Evolutionary conservation across 2,329 filamentous ascomycete genomes (phyloP).

Genomic region (Dothideomycetes sp.): DNA sequence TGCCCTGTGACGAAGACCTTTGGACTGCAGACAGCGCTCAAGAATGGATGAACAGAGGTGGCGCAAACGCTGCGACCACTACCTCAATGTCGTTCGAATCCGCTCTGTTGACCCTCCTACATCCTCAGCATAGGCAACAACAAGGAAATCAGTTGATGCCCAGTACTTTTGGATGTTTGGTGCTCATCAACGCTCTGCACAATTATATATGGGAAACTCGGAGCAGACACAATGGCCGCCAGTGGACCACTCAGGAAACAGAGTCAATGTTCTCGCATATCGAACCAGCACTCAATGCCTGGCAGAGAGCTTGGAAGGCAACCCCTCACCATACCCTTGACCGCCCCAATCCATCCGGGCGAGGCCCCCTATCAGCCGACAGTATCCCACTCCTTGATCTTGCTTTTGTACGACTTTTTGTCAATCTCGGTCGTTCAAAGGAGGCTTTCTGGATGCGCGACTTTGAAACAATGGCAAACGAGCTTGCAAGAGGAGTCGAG

Average conservation of each 20-base stretch:
- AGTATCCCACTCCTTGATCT: conserved; percentile 84
- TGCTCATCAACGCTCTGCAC: conserved; percentile 88
- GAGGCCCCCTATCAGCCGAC: conserved; percentile 76
- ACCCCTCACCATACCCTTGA: conserved; percentile 78
- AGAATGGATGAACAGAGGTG: conserved; percentile 70
- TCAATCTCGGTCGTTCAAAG: conserved; percentile 84
- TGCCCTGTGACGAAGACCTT: conserved; percentile 88
- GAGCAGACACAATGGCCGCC: conserved; percentile 74
- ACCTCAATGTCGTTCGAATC: conserved; percentile 70
- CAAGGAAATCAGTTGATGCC: conserved; percentile 68
- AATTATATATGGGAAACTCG: conserved; percentile 98
- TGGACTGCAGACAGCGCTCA: conserved; percentile 75
- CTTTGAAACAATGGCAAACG: conserved; percentile 83
- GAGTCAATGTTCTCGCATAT: conserved; percentile 95
- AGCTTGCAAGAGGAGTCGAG: conserved; percentile 68
- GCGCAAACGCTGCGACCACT: conserved; percentile 55
- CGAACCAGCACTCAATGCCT: conserved; percentile 84
- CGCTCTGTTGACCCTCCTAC: conserved; percentile 69
- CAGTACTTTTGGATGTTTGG: conserved; percentile 83
- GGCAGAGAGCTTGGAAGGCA: conserved; percentile 84
- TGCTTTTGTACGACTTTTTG: conserved; percentile 83
- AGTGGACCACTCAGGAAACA: conserved; percentile 86
- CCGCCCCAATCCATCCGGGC: conserved; percentile 70
- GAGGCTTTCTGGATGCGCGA: conserved; percentile 91
- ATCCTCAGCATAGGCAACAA: conserved; percentile 55